Evolutionary conservation across 129 eudicot species (phyloP).

Genomic region (Silybum marianum): DNA sequence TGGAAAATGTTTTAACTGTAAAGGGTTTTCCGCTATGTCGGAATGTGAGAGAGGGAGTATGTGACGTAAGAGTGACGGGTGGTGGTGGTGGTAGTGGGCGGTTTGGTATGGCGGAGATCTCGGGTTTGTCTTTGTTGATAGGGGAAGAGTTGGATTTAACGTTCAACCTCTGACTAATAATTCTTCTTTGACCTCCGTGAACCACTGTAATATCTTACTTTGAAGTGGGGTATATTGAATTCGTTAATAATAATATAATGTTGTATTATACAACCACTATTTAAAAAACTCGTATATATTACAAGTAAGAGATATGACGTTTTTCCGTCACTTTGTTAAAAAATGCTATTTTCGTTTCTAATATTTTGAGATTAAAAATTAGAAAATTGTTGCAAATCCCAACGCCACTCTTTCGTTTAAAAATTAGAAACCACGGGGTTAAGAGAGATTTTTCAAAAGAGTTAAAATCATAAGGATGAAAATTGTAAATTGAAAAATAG

Average conservation of each 20-base stretch:
- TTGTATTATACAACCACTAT: not conserved
- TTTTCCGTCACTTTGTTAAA: no score
- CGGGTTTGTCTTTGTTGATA: constrained; percentile 42
- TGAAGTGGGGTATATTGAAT: not conserved
- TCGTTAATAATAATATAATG: not conserved
- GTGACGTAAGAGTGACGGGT: not conserved
- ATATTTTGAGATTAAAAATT: no score
- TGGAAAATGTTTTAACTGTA: constrained; percentile 32
- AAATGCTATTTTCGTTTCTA: no score
- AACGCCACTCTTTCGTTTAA: no score
- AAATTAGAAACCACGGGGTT: no score
- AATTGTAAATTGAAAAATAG: no score
- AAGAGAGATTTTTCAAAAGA: no score
- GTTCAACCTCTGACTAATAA: constrained; percentile 5
- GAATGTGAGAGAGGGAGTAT: not conserved
- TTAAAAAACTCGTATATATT: not conserved
- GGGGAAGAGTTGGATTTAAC: constrained; percentile 57
- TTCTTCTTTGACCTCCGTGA: not conserved
- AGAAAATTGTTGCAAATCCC: no score
- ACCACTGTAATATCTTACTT: not conserved
- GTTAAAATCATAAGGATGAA: no score
- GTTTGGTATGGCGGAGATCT: constrained; percentile 39
- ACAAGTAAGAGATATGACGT: not conserved
- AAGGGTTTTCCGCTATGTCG: constrained; percentile 6
- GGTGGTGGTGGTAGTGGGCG: constrained; percentile 30